Conservation (phyloP, 106 monocot species). For the Allium fistulosum region DNA sequence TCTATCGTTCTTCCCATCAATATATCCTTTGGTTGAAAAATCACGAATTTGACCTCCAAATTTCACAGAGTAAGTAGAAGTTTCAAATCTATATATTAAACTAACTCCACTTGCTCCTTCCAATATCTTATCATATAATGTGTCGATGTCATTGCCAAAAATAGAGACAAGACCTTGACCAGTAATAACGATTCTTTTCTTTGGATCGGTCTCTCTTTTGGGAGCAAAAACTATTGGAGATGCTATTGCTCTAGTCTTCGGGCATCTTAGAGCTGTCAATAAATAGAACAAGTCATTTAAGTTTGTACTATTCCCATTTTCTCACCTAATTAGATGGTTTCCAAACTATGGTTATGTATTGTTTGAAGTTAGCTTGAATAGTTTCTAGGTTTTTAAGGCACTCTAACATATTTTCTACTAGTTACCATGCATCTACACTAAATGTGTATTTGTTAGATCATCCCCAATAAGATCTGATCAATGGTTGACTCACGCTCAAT, state of each 20-base stretch:
- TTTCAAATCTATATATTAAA: slow-evolving; percentile 68
- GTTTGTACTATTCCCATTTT: not conserved
- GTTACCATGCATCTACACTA: too few relatives aligned
- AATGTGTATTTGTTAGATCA: not conserved
- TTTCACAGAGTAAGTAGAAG: slow-evolving; percentile 43
- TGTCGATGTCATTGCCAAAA: slow-evolving; percentile 66
- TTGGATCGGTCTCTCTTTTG: slow-evolving; percentile 65
- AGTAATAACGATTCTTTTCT: slow-evolving; percentile 75
- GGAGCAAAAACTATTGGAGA: not conserved
- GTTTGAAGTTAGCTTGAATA: not conserved
- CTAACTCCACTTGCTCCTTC: slow-evolving; percentile 71
- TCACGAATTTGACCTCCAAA: slow-evolving; percentile 77
- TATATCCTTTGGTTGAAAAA: slow-evolving; percentile 62
- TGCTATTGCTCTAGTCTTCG: slow-evolving; percentile 5
- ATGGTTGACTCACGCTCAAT: too few relatives aligned
- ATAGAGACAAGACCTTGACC: slow-evolving; percentile 81
- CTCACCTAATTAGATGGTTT: not conserved
- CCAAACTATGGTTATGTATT: not conserved
- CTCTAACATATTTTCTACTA: too few relatives aligned
- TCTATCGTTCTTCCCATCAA: slow-evolving; percentile 79
- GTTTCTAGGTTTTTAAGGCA: too few relatives aligned
- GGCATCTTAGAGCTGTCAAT: slow-evolving; percentile 6
- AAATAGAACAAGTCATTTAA: not conserved
- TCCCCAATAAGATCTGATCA: too few relatives aligned
- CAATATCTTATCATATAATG: slow-evolving; percentile 56